Conservation (phyloP, 768 basidiomycete species). For the Strobilomyces dryophilus region DNA sequence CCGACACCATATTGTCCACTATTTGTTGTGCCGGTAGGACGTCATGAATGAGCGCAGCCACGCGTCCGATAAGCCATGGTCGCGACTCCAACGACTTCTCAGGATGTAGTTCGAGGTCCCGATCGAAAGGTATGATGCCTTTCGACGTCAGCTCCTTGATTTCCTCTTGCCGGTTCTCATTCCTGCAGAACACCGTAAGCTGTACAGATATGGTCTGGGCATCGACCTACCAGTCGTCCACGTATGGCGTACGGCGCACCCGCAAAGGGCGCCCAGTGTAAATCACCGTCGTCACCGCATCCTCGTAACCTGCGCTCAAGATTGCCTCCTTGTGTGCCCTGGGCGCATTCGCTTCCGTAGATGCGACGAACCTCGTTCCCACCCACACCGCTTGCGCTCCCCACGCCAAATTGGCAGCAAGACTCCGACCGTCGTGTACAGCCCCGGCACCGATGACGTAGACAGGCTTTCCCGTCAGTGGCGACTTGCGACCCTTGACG, state of each 20-base stretch:
- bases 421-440: slow-evolving; percentile 81
- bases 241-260: slow-evolving; percentile 79
- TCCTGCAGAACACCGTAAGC: slow-evolving; percentile 41
- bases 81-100: slow-evolving; percentile 67
- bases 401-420: slow-evolving; percentile 86
- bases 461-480: slow-evolving; percentile 77
- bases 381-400: slow-evolving; percentile 91
- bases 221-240: slow-evolving; percentile 68
- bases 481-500: slow-evolving; percentile 69
- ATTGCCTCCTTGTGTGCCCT: slow-evolving; percentile 81
- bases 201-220: not conserved
- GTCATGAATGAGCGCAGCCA: slow-evolving; percentile 69
- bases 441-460: slow-evolving; percentile 92
- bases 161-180: slow-evolving; percentile 72
- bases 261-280: slow-evolving; percentile 88
- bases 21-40: slow-evolving; percentile 80
- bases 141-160: slow-evolving; percentile 78
- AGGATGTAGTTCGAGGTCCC: slow-evolving; percentile 75
- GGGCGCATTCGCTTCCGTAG: slow-evolving; percentile 75
- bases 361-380: slow-evolving; percentile 84
- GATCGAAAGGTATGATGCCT: slow-evolving; percentile 74
- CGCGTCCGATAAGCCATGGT: slow-evolving; percentile 82
- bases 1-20: slow-evolving; percentile 72
- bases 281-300: slow-evolving; percentile 80
- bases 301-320: slow-evolving; percentile 67